A percentile compares a stretch with the other conserved stretches of the same genome.
phyloP scores from a whole-genome alignment of 2,329 filamentous ascomycete species.

The Nakataea oryzae region DNA sequence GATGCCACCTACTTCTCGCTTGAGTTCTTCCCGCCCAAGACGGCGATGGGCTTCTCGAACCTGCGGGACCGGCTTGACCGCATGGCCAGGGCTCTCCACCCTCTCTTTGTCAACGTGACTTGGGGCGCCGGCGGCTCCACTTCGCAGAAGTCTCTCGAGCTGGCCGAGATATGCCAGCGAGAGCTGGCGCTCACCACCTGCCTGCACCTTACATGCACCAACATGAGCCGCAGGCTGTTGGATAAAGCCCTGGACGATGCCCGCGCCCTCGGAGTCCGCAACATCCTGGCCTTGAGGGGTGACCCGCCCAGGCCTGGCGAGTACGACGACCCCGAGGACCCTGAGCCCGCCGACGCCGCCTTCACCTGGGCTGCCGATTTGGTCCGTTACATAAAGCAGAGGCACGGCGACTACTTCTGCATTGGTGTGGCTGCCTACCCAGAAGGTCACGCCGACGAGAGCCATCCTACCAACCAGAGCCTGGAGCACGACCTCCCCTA shows the following conservation, averaged over 20 bases:
- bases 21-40: constrained; percentile 99
- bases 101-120: constrained; percentile 92
- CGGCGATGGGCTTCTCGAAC: constrained; percentile 88
- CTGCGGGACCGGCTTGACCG: constrained; percentile 85
- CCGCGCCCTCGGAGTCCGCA: constrained; percentile 81
- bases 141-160: constrained; percentile 78
- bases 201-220: constrained; percentile 92
- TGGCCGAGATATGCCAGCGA: constrained; percentile 90
- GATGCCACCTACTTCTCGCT: constrained; percentile 85
- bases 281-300: constrained; percentile 84
- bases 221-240: constrained; percentile 81
- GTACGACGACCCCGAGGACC: constrained; percentile 57
- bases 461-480: constrained; percentile 60
- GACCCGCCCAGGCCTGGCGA: constrained; percentile 86
- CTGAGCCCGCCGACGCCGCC: constrained; percentile 48
- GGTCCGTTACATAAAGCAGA: constrained; percentile 76
- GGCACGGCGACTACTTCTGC: constrained; percentile 91
- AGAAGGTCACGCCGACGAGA: constrained; percentile 88
- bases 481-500: constrained; percentile 77
- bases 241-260: constrained; percentile 87
- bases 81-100: constrained; percentile 84
- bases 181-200: constrained; percentile 90
- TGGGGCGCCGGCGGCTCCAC: constrained; percentile 97
- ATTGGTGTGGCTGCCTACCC: constrained; percentile 91
- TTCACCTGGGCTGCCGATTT: constrained; percentile 86